A percentile compares a stretch with the other conserved stretches of the same genome.
Evolutionary conservation across 306 rosid species (phyloP).

Genomic region (Albizia julibrissin): DNA sequence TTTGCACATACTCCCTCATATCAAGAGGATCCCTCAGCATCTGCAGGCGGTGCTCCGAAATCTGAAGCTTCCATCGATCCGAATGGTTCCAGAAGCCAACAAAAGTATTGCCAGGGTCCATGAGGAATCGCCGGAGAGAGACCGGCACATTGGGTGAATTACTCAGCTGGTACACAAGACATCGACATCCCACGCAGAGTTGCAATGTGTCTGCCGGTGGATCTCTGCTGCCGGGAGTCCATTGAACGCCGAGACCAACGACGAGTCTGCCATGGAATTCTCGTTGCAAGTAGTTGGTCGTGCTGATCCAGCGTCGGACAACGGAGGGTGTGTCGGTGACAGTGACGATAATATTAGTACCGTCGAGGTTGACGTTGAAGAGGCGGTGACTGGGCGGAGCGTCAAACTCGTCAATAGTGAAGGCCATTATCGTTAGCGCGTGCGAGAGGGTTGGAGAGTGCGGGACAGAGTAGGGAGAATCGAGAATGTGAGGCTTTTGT

Average conservation of each 20-base stretch:
- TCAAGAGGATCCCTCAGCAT: constrained; percentile 27
- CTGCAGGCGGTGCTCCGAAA: not conserved
- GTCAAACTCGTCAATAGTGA: not conserved
- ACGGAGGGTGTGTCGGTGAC: constrained; percentile 37
- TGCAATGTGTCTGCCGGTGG: constrained; percentile 42
- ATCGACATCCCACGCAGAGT: constrained; percentile 45
- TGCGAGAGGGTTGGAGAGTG: not conserved
- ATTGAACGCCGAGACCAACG: constrained; percentile 59
- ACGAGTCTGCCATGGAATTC: constrained; percentile 13
- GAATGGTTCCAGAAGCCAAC: constrained; percentile 43
- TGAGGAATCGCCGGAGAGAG: constrained; percentile 33
- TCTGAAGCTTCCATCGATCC: constrained; percentile 20
- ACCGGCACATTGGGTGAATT: constrained; percentile 10
- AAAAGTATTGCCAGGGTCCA: constrained; percentile 3
- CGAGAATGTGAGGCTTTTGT: not conserved
- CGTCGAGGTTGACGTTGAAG: constrained; percentile 4
- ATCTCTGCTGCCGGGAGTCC: constrained; percentile 29
- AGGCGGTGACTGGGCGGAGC: not conserved
- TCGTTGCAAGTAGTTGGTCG: not conserved
- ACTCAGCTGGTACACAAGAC: constrained; percentile 42
- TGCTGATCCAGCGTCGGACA: constrained; percentile 35
- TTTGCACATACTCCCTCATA: not conserved
- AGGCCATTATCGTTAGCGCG: not conserved
- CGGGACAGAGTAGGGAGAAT: no score
- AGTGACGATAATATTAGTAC: not conserved